Percentiles rank a stretch among this genome's conserved stretches.
Evolutionary conservation across 352 stramenopile genomes (phyloP).

Genomic region (Pythium periplocum): DNA sequence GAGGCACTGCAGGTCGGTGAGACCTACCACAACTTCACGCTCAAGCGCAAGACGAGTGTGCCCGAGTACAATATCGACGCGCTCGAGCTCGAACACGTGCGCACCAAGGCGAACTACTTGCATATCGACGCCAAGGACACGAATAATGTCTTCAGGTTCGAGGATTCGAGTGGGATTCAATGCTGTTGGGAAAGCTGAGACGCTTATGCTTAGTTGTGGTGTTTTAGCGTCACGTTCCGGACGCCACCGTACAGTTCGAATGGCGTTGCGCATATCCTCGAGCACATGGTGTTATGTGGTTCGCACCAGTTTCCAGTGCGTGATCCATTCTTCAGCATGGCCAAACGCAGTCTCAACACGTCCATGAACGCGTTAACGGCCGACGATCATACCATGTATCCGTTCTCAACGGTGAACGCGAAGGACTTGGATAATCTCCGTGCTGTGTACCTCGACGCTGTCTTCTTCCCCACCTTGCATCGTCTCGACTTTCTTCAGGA

Average conservation of each 20-base stretch:
- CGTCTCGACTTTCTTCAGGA: constrained; percentile 77
- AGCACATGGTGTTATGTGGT: constrained; percentile 94
- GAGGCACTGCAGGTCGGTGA: constrained; percentile 50
- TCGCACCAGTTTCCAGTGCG: constrained; percentile 96
- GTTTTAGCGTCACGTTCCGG: constrained; percentile 92
- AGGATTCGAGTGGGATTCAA: not conserved
- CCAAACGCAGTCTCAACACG: constrained; percentile 97
- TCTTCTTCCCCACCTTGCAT: constrained; percentile 92
- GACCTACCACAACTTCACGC: constrained; percentile 72
- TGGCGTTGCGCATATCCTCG: constrained; percentile 97
- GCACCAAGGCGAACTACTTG: constrained; percentile 72
- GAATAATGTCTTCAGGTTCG: constrained; percentile 81
- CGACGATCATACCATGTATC: constrained; percentile 98
- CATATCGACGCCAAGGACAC: constrained; percentile 79
- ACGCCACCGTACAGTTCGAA: constrained; percentile 95
- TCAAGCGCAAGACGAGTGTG: constrained; percentile 50
- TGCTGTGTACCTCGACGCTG: constrained; percentile 96
- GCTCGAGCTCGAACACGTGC: constrained; percentile 65
- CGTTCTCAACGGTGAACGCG: constrained; percentile 95
- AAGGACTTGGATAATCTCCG: constrained; percentile 98
- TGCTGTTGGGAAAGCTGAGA: not conserved
- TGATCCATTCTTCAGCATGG: constrained; percentile 99
- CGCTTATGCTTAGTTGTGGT: constrained; percentile 20
- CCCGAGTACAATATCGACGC: constrained; percentile 83
- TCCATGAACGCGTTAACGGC: constrained; percentile 99